Evolutionary conservation across 2,329 filamentous ascomycete genomes (phyloP).

Genomic region (Diaporthe vexans): DNA sequence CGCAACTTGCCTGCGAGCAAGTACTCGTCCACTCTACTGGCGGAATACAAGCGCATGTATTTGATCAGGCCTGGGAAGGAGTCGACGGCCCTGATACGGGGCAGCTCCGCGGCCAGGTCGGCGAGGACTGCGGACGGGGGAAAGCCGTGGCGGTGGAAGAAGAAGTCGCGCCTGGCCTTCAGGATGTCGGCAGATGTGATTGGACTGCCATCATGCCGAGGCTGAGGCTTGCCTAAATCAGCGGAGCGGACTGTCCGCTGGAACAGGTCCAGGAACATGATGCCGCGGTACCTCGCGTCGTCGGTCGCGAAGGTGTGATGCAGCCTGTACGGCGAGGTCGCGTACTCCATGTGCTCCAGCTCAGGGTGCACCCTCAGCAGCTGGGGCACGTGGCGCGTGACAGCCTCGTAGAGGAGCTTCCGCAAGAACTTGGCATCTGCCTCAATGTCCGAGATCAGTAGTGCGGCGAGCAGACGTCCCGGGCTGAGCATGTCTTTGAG

Average conservation of each 20-base stretch:
- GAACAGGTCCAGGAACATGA: slow-evolving; percentile 68
- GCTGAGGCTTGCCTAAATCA: not conserved
- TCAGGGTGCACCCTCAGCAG: slow-evolving; percentile 60
- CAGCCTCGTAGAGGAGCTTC: slow-evolving; percentile 62
- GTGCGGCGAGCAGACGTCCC: slow-evolving; percentile 61
- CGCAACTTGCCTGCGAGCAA: slow-evolving; percentile 53
- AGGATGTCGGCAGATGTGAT: slow-evolving; percentile 46
- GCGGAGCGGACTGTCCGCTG: slow-evolving; percentile 56
- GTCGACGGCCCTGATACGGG: slow-evolving; percentile 57
- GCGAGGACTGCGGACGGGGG: slow-evolving; percentile 58
- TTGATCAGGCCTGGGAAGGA: slow-evolving; percentile 58
- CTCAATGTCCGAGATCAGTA: slow-evolving; percentile 59
- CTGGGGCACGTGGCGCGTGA: slow-evolving; percentile 66
- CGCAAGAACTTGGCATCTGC: slow-evolving; percentile 56
- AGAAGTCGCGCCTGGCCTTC: slow-evolving; percentile 56
- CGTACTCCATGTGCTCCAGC: slow-evolving; percentile 60
- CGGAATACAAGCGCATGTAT: slow-evolving; percentile 56
- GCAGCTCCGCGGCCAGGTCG: slow-evolving; percentile 57
- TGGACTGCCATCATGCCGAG: too few species aligned
- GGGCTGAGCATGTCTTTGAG: slow-evolving; percentile 59
- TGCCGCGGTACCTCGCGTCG: slow-evolving; percentile 62
- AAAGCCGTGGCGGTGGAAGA: slow-evolving; percentile 62
- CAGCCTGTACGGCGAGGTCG: slow-evolving; percentile 60
- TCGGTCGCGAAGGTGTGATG: slow-evolving; percentile 61
- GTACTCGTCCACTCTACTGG: slow-evolving; percentile 42